Evolutionary conservation across 192 early-diverging fungal genomes (phyloP).

Genomic region (Mortierella alpina): DNA sequence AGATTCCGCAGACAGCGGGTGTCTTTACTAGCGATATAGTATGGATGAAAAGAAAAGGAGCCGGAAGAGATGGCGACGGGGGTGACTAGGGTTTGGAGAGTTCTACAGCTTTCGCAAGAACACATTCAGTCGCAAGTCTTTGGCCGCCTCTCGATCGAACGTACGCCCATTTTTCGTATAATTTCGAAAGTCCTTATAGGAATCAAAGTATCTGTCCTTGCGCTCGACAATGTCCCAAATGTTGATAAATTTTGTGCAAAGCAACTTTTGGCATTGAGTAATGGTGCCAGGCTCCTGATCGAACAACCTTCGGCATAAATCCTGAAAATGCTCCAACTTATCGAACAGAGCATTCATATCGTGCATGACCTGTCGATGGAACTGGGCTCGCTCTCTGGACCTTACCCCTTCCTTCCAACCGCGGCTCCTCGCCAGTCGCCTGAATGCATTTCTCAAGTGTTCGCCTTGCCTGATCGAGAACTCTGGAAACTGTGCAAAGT

Average conservation of each 20-base stretch:
- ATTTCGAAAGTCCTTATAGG: slow-evolving; percentile 1
- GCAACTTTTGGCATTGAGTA: slow-evolving; percentile 16
- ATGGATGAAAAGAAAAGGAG: too few relatives aligned
- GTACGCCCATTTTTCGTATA: slow-evolving; percentile 8
- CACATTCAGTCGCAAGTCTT: slow-evolving; percentile 4
- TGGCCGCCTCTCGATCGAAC: slow-evolving; percentile 3
- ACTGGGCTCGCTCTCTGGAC: not conserved
- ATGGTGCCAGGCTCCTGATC: not conserved
- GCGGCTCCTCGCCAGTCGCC: slow-evolving; percentile 8
- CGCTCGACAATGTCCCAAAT: slow-evolving; percentile 28
- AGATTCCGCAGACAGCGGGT: too few relatives aligned
- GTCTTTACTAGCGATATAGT: too few relatives aligned
- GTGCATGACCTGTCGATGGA: slow-evolving; percentile 4
- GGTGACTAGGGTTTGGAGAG: too few relatives aligned
- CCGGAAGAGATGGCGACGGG: too few relatives aligned
- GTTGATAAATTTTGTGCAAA: slow-evolving; percentile 22
- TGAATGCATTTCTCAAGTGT: slow-evolving; percentile 16
- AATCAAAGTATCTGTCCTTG: slow-evolving; percentile 13
- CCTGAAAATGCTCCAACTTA: slow-evolving; percentile 12
- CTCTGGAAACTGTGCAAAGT: slow-evolving; percentile 6
- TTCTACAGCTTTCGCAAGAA: not conserved
- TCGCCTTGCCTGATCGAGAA: slow-evolving; percentile 9
- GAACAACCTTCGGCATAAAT: slow-evolving; percentile 13
- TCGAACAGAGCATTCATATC: not conserved
- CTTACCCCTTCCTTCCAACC: not conserved